phyloP scores from a whole-genome alignment of 2,329 filamentous ascomycete genomes.

The Penicillium capsulatum region DNA sequence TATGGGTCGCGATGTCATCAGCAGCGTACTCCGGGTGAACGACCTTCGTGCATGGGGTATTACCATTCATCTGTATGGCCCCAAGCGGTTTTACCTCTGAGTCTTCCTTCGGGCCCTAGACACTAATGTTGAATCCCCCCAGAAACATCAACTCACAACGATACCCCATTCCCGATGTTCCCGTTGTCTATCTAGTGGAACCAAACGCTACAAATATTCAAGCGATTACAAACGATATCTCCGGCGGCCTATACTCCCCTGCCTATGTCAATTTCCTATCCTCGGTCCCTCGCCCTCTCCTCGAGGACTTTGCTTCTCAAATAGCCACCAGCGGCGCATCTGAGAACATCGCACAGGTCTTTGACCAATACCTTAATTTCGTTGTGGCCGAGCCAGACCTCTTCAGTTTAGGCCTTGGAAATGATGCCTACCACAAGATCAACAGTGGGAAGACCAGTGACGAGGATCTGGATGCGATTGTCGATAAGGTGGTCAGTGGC shows the following conservation, averaged over 20 bases:
- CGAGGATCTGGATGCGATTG: constrained; percentile 77
- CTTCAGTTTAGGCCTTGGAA: constrained; percentile 89
- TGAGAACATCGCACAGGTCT: constrained; percentile 87
- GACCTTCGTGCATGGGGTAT: constrained; percentile 92
- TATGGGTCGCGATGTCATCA: constrained; percentile 88
- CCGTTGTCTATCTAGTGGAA: constrained; percentile 93
- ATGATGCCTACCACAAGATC: constrained; percentile 91
- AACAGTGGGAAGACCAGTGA: constrained; percentile 91
- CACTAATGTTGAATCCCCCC: constrained; percentile 16
- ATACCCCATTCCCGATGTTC: constrained; percentile 92
- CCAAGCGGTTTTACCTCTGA: constrained; percentile 12
- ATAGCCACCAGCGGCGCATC: constrained; percentile 79
- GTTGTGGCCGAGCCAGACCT: constrained; percentile 93
- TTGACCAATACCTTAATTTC: constrained; percentile 96
- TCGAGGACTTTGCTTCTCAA: constrained; percentile 91
- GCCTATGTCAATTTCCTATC: constrained; percentile 97
- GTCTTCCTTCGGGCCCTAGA: constrained; percentile 2
- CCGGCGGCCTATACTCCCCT: constrained; percentile 82
- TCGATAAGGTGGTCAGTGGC: constrained; percentile 90
- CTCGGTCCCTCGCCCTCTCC: constrained; percentile 79
- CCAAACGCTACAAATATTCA: constrained; percentile 77
- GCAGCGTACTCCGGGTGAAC: constrained; percentile 88
- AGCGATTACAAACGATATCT: constrained; percentile 77
- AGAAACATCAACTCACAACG: constrained; percentile 77
- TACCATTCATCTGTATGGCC: constrained; percentile 80